Percentiles rank a stretch among this genome's conserved stretches.
phyloP scores from a whole-genome alignment of 805 yeast species.

The Torulaspora indica region DNA sequence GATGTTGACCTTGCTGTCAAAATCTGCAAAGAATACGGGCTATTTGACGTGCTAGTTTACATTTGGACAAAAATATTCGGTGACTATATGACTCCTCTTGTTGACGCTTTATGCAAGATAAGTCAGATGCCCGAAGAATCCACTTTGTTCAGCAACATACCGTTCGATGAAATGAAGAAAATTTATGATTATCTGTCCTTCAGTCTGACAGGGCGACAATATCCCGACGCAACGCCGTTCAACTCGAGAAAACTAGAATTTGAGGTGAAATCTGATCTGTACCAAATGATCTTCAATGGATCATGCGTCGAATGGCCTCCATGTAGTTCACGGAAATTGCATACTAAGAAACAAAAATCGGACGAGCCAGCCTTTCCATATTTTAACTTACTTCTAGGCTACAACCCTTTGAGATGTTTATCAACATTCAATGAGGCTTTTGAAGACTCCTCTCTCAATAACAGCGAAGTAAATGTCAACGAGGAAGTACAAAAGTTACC shows the following conservation, averaged over 20 bases:
- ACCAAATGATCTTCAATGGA: slow-evolving; percentile 58
- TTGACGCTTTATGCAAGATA: slow-evolving; percentile 45
- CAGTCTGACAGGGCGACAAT: slow-evolving; percentile 70
- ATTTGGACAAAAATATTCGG: slow-evolving; percentile 65
- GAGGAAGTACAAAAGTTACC: slow-evolving; percentile 14
- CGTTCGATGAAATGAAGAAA: slow-evolving; percentile 27
- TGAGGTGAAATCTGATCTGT: slow-evolving; percentile 48
- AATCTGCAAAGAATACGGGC: slow-evolving; percentile 50
- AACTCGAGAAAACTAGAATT: slow-evolving; percentile 32
- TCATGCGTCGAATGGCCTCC: slow-evolving; percentile 46
- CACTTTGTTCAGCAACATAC: slow-evolving; percentile 15
- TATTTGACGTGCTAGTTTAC: slow-evolving; percentile 61
- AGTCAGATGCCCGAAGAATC: slow-evolving; percentile 25
- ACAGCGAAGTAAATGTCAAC: slow-evolving; percentile 39
- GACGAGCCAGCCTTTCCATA: slow-evolving; percentile 65
- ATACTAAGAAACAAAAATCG: slow-evolving; percentile 27
- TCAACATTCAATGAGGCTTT: slow-evolving; percentile 73
- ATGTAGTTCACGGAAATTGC: slow-evolving; percentile 35
- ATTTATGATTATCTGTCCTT: slow-evolving; percentile 62
- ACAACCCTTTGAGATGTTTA: slow-evolving; percentile 55
- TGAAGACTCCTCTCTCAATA: slow-evolving; percentile 74
- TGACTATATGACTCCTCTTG: slow-evolving; percentile 69
- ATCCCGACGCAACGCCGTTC: slow-evolving; percentile 61
- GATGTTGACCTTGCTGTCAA: slow-evolving; percentile 74
- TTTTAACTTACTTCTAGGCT: slow-evolving; percentile 50